Evolutionary conservation across 139 green algal genomes (phyloP).

Genomic region (Auxenochlorella pyrenoidosa): DNA sequence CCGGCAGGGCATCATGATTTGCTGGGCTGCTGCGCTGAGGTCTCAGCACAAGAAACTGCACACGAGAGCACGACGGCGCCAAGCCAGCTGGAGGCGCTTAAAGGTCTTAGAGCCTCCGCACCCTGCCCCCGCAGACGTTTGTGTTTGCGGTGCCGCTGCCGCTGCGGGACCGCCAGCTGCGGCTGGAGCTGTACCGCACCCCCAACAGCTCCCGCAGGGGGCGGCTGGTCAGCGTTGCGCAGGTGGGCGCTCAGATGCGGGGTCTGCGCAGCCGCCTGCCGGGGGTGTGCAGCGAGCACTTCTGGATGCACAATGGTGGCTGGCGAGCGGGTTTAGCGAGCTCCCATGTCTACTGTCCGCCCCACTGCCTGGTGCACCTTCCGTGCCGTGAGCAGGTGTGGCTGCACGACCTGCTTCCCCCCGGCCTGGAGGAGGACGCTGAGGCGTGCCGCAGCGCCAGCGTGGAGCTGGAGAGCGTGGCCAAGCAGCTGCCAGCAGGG

Average conservation of each 20-base stretch:
- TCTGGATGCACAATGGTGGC: not conserved
- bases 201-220: slow-evolving; percentile 18
- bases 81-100: too few species aligned
- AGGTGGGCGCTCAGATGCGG: too few species aligned
- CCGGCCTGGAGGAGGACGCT: not conserved
- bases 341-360: too few species aligned
- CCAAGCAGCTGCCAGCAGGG: not conserved
- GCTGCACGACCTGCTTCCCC: slow-evolving; percentile 32
- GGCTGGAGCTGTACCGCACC: slow-evolving; percentile 36
- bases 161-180: slow-evolving; percentile 31
- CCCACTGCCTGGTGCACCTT: not conserved
- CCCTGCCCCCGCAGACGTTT: not conserved
- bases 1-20: too few species aligned
- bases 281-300: not conserved
- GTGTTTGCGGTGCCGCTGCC: slow-evolving; percentile 40
- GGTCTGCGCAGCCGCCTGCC: not conserved
- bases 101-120: too few species aligned
- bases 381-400: not conserved
- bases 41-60: too few species aligned
- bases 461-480: slow-evolving; percentile 1
- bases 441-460: not conserved
- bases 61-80: too few species aligned
- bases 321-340: too few species aligned
- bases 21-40: not conserved
- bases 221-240: slow-evolving; percentile 15